Conservation (phyloP, 176 grass and related monocot species). For the Elaeis guineensis region DNA sequence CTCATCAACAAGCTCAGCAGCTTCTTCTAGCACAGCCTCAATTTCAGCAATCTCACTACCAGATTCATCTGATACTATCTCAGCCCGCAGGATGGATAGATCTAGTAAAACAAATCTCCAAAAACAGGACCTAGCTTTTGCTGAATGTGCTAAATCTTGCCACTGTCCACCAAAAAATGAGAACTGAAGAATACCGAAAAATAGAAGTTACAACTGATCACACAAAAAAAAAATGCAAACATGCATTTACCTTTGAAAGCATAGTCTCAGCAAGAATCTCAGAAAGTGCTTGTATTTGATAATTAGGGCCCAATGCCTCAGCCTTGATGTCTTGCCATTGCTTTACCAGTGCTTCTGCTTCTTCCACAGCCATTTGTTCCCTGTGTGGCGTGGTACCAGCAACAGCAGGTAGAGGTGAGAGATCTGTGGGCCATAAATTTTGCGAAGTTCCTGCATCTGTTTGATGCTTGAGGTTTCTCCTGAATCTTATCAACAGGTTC, state of each 20-base stretch:
- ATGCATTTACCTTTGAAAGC: conserved; percentile 59
- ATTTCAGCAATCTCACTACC: conserved; percentile 67
- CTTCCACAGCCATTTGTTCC: conserved; percentile 59
- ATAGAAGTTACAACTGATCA: background rate
- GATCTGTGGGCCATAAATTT: conserved; percentile 12
- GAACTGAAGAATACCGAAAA: background rate
- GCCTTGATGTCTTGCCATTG: conserved; percentile 93
- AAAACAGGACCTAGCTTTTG: conserved; percentile 59
- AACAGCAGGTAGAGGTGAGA: conserved; percentile 11
- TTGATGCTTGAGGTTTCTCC: conserved; percentile 24
- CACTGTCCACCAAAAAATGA: conserved; percentile 37
- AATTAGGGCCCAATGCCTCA: conserved; percentile 72
- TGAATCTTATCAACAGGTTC: conserved; percentile 47
- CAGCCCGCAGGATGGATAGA: conserved; percentile 64
- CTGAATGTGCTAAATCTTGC: conserved; percentile 51
- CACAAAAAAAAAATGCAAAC: conserved; percentile 15
- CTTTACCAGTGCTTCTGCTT: conserved; percentile 77
- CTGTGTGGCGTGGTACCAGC: conserved; percentile 11
- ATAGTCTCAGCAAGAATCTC: conserved; percentile 72
- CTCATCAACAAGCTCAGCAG: conserved; percentile 78
- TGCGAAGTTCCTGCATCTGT: conserved; percentile 13
- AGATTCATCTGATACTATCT: conserved; percentile 46
- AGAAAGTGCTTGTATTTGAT: conserved; percentile 58
- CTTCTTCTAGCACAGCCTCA: conserved; percentile 77
- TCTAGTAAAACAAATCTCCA: conserved; percentile 89